These are phyloP conservation scores for Citrus sinensis DNA, from an alignment of 345 rosid species.

Conservation along the genomic window DNA sequence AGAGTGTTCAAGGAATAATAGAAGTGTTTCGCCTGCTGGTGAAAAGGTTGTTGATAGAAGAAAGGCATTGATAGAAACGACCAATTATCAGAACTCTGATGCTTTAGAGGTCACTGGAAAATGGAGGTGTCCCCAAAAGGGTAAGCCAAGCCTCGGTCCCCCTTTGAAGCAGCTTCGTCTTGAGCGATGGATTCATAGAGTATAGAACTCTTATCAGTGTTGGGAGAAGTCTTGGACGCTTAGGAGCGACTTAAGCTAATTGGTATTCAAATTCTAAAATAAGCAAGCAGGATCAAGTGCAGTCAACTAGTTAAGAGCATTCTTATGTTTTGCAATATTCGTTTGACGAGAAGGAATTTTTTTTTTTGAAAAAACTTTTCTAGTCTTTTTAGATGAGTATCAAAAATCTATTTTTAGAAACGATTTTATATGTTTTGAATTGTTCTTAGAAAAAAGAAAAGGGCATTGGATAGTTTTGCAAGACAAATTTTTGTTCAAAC, in stretches of 20 bases:
- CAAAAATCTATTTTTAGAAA: too few relatives aligned
- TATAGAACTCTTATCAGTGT: conserved; percentile 20
- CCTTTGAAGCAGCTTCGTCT: conserved; percentile 86
- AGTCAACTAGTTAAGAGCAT: too few relatives aligned
- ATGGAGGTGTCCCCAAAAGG: conserved; percentile 78
- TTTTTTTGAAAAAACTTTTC: too few relatives aligned
- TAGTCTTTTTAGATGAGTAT: too few relatives aligned
- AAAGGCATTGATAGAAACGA: conserved; percentile 47
- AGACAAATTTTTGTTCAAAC: too few relatives aligned
- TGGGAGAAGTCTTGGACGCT: background rate
- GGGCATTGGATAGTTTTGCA: too few relatives aligned
- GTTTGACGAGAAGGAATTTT: too few relatives aligned
- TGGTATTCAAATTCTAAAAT: background rate
- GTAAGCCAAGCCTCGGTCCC: conserved; percentile 58
- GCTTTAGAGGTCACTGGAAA: conserved; percentile 48
- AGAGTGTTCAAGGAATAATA: conserved; percentile 27
- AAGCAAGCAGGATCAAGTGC: background rate
- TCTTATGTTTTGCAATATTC: too few relatives aligned
- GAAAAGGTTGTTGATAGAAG: conserved; percentile 26
- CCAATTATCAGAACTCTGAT: conserved; percentile 27
- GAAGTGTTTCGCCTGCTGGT: background rate
- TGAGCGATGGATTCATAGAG: conserved; percentile 62
- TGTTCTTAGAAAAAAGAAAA: too few relatives aligned
- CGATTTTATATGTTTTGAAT: too few relatives aligned
- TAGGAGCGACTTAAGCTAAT: too few relatives aligned